These are phyloP conservation scores for Oryza meyeriana DNA, from an alignment of 176 grass and related monocot genomes.

Conservation along the genomic window DNA sequence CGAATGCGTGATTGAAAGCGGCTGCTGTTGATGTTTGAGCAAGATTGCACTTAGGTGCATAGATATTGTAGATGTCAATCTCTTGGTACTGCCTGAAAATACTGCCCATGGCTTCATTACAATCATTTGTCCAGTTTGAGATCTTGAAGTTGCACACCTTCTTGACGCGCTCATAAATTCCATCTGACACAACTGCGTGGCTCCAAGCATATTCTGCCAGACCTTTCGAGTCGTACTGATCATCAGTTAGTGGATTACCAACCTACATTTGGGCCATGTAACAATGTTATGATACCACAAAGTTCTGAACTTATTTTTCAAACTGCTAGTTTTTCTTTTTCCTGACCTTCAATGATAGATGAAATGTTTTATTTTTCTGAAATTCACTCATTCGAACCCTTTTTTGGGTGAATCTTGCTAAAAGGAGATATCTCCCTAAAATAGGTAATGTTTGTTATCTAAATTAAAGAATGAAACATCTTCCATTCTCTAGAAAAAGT, in stretches of 20 bases:
- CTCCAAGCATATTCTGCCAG: constrained; percentile 84
- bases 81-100: constrained; percentile 61
- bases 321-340: neutral
- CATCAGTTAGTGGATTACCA: constrained; percentile 81
- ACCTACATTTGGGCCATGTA: constrained; percentile 44
- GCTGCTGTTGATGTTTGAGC: constrained; percentile 40
- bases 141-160: constrained; percentile 64
- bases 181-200: constrained; percentile 77
- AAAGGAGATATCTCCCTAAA: neutral
- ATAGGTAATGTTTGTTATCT: neutral
- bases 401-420: neutral
- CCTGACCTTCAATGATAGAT: neutral
- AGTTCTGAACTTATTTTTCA: neutral
- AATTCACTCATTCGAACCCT: neutral
- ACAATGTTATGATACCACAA: constrained; percentile 8
- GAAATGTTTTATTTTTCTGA: neutral
- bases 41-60: constrained; percentile 84
- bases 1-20: neutral
- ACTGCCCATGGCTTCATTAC: constrained; percentile 50
- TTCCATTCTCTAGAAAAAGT: neutral
- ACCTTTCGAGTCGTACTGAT: constrained; percentile 74
- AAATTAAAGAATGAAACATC: neutral
- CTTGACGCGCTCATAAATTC: constrained; percentile 51
- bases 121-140: constrained; percentile 62
- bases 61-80: constrained; percentile 92